A percentile compares a stretch with the other conserved stretches of the same genome.
These are phyloP conservation scores for Annulohypoxylon maeteangense DNA, from an alignment of 495 filamentous ascomycete genomes.

Conservation along the genomic window DNA sequence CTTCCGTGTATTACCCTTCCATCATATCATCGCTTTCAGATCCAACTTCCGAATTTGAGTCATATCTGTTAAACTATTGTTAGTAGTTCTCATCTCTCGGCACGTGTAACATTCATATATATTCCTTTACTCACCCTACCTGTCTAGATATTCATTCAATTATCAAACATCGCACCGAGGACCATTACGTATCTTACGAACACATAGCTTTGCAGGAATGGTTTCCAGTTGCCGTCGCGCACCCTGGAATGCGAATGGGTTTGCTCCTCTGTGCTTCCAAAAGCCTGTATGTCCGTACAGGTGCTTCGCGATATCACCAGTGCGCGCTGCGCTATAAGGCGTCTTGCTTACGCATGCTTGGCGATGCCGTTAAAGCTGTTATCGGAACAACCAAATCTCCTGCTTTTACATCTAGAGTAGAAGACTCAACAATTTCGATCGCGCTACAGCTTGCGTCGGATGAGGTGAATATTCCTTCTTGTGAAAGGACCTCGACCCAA, in stretches of 20 bases:
- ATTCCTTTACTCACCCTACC: neutral
- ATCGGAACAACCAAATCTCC: neutral
- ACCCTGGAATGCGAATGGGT: constrained; percentile 6
- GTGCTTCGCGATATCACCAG: neutral
- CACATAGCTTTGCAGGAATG: constrained; percentile 5
- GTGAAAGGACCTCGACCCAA: neutral
- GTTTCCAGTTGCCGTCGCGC: neutral
- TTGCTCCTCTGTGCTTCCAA: constrained; percentile 6
- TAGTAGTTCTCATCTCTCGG: neutral
- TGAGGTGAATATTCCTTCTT: neutral
- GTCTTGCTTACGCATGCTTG: constrained; percentile 4
- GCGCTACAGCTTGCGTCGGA: constrained; percentile 14
- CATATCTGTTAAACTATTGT: constrained; percentile 2
- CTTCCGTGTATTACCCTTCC: neutral
- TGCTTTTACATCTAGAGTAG: neutral
- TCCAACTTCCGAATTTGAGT: neutral
- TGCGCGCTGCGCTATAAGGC: constrained; percentile 1
- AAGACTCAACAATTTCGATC: constrained; percentile 9
- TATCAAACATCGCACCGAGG: neutral
- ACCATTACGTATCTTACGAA: neutral
- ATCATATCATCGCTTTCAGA: too few species aligned
- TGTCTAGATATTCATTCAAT: constrained; percentile 9
- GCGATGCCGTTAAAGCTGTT: neutral
- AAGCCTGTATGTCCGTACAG: constrained; percentile 2
- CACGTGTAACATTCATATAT: neutral